A percentile compares a stretch with the other conserved stretches of the same genome.
Conservation (phyloP, 2,329 filamentous ascomycete genomes). For the Aspergillus calidoustus region DNA sequence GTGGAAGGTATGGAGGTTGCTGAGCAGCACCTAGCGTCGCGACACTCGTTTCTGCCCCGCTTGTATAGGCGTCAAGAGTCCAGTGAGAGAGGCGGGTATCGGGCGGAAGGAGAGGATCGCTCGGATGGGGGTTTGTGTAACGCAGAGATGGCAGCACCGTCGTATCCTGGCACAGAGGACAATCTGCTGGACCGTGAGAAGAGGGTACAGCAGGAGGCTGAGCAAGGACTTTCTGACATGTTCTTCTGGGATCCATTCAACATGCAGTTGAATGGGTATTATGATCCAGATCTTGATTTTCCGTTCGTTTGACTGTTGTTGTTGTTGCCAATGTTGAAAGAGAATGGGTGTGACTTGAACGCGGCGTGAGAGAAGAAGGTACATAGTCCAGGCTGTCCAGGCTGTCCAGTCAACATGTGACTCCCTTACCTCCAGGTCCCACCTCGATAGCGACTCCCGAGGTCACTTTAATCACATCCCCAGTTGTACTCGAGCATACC, state of each 20-base stretch:
- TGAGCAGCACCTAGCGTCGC: slow-evolving; percentile 3
- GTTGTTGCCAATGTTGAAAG: background rate
- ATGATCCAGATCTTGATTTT: slow-evolving; percentile 3
- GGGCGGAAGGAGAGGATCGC: background rate
- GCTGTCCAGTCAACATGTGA: background rate
- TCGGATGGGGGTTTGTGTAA: background rate
- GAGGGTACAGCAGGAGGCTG: slow-evolving; percentile 3
- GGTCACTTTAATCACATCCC: background rate
- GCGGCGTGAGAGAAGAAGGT: background rate
- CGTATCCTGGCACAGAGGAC: background rate
- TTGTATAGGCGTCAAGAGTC: background rate
- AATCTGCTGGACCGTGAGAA: background rate
- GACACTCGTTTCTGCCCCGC: background rate
- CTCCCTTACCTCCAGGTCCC: background rate
- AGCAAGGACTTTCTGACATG: slow-evolving; percentile 1
- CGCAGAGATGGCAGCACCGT: background rate
- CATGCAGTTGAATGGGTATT: slow-evolving; percentile 10
- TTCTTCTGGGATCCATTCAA: slow-evolving; percentile 9
- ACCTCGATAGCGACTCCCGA: background rate
- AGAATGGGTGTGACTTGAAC: background rate
- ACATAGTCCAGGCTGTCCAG: background rate
- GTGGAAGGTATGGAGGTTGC: background rate
- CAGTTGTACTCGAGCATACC: background rate
- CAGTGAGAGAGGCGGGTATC: background rate
- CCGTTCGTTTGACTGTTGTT: background rate